Conservation (phyloP, 306 rosid species). For the Oxytropis ochrocephala region DNA sequence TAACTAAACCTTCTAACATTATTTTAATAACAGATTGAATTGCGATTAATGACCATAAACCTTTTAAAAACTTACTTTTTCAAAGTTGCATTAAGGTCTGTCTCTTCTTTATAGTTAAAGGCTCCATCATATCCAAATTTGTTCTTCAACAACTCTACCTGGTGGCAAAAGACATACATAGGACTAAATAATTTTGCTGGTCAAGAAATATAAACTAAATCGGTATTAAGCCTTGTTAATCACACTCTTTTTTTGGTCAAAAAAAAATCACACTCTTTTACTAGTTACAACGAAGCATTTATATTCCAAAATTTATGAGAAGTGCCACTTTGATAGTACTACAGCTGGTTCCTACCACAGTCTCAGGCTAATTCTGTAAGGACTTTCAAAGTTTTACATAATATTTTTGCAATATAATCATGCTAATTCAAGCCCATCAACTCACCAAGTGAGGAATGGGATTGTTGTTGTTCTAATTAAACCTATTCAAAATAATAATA, state of each 20-base stretch:
- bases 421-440: not conserved
- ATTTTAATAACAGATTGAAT: not conserved
- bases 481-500: not conserved
- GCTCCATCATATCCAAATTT: constrained; percentile 41
- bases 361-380: not conserved
- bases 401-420: not conserved
- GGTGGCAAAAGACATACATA: not conserved
- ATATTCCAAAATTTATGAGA: not conserved
- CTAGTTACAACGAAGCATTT: not conserved
- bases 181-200: not conserved
- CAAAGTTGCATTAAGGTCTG: constrained; percentile 45
- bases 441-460: not conserved
- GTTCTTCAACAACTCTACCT: constrained; percentile 23
- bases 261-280: no score
- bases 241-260: no score
- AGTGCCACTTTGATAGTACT: not conserved
- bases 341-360: not conserved
- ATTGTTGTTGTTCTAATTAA: not conserved
- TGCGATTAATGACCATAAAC: not conserved
- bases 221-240: not conserved
- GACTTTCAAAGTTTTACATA: not conserved
- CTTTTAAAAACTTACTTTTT: constrained; percentile 32
- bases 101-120: constrained; percentile 63
- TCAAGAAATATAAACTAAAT: not conserved
- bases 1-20: not conserved